Percentiles rank a stretch among this genome's conserved stretches.
These are phyloP conservation scores for Lasiosphaeris hirsuta DNA, from an alignment of 495 filamentous ascomycete species.

Conservation along the genomic window DNA sequence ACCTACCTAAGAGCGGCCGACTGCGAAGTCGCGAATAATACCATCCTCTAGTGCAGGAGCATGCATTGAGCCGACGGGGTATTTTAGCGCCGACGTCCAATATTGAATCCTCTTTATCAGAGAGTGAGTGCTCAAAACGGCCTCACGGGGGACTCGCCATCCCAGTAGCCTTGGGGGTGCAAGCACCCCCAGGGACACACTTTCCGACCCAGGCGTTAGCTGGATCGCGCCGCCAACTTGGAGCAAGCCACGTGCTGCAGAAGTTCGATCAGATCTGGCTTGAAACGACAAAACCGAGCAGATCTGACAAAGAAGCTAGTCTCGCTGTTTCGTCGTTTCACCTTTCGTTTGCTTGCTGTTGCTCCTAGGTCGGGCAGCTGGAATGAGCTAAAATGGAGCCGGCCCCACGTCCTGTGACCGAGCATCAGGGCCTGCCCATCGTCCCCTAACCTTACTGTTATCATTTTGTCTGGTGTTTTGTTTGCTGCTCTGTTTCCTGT, in stretches of 20 bases:
- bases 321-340: too few relatives aligned
- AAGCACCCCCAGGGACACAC: background rate
- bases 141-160: conserved; percentile 3
- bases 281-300: too few relatives aligned
- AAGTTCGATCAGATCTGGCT: too few relatives aligned
- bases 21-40: background rate
- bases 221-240: too few relatives aligned
- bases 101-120: conserved; percentile 1
- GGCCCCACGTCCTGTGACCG: background rate
- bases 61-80: background rate
- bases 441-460: background rate
- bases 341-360: too few relatives aligned
- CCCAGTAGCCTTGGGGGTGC: background rate
- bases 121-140: background rate
- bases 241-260: too few relatives aligned
- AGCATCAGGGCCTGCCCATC: too few relatives aligned
- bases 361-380: too few relatives aligned
- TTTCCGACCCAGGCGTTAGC: conserved; percentile 1
- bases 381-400: background rate
- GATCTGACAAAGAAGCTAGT: too few relatives aligned
- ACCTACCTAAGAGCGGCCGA: too few relatives aligned
- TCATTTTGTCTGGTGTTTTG: background rate
- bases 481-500: background rate
- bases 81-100: background rate
- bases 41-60: background rate